Evolutionary conservation across 805 yeast genomes (phyloP).

Genomic region (Candida yuanshanica): DNA sequence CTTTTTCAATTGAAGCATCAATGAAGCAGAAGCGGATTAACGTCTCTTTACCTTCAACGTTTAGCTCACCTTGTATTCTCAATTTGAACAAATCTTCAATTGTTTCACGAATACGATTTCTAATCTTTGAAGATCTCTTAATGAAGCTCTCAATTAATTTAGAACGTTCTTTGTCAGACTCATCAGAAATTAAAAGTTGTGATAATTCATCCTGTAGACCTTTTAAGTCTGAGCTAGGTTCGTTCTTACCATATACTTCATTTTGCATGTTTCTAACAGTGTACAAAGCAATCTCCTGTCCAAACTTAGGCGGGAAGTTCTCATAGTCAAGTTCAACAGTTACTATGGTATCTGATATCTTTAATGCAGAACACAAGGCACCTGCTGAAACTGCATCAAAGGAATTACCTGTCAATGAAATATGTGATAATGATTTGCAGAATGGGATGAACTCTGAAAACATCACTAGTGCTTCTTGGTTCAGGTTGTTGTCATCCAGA

Average conservation of each 20-base stretch:
- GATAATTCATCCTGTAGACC: conserved; percentile 50
- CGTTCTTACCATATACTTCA: conserved; percentile 30
- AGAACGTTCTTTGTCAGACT: conserved; percentile 23
- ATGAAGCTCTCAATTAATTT: conserved; percentile 29
- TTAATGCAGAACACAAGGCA: conserved; percentile 62
- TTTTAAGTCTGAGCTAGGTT: conserved; percentile 37
- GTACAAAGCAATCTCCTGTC: conserved; percentile 65
- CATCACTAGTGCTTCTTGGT: conserved; percentile 48
- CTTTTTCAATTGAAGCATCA: conserved; percentile 65
- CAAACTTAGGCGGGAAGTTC: conserved; percentile 49
- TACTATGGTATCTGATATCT: conserved; percentile 54
- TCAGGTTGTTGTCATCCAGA: conserved; percentile 62
- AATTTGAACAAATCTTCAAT: conserved; percentile 54
- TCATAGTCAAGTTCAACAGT: conserved; percentile 62
- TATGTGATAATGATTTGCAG: conserved; percentile 55
- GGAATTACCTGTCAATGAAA: conserved; percentile 65
- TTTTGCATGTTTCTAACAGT: conserved; percentile 78
- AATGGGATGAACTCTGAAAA: conserved; percentile 69
- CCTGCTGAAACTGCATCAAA: conserved; percentile 56
- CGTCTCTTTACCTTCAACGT: conserved; percentile 72
- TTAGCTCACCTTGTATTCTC: conserved; percentile 50
- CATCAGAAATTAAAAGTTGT: conserved; percentile 35
- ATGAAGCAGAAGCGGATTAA: conserved; percentile 64
- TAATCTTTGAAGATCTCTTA: conserved; percentile 31
- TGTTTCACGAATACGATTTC: conserved; percentile 38